These are phyloP conservation scores for Talaromyces sp. DNA, from an alignment of 2,329 filamentous ascomycete genomes.

Conservation along the genomic window DNA sequence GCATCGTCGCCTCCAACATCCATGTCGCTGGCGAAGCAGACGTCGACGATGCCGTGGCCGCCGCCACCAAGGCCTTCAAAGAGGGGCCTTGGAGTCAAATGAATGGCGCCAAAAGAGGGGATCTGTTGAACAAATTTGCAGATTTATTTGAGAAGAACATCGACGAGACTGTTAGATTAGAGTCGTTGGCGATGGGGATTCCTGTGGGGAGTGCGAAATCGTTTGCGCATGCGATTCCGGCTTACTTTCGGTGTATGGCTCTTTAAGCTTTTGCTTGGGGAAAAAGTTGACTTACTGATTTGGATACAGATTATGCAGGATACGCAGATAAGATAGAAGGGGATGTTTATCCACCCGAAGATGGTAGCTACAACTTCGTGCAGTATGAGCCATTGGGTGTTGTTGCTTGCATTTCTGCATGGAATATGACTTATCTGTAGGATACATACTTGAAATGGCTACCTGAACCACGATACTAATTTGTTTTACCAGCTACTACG, in stretches of 20 bases:
- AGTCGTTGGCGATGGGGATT: constrained; percentile 47
- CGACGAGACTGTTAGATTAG: constrained; percentile 38
- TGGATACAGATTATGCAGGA: constrained; percentile 10
- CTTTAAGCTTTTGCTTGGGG: too few relatives aligned
- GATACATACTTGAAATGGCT: too few relatives aligned
- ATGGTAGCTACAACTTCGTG: constrained; percentile 21
- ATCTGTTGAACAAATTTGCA: constrained; percentile 47
- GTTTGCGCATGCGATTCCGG: neutral
- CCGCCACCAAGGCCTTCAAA: constrained; percentile 46
- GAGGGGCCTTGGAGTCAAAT: constrained; percentile 40
- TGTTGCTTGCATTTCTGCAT: constrained; percentile 21
- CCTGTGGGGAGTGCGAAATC: constrained; percentile 25
- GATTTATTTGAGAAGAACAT: constrained; percentile 41
- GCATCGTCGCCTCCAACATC: constrained; percentile 37
- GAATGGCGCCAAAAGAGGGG: constrained; percentile 35
- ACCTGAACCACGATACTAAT: neutral
- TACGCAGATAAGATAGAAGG: constrained; percentile 58
- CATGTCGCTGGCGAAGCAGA: constrained; percentile 47
- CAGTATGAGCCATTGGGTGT: constrained; percentile 23
- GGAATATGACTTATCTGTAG: constrained; percentile 28
- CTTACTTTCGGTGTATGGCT: constrained; percentile 2
- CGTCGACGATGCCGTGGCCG: constrained; percentile 43
- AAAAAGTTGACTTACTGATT: neutral
- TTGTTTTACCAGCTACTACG: neutral
- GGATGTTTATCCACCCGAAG: constrained; percentile 22